Conservation (phyloP, 768 basidiomycete species). For the Leccinum fibrillosum region DNA sequence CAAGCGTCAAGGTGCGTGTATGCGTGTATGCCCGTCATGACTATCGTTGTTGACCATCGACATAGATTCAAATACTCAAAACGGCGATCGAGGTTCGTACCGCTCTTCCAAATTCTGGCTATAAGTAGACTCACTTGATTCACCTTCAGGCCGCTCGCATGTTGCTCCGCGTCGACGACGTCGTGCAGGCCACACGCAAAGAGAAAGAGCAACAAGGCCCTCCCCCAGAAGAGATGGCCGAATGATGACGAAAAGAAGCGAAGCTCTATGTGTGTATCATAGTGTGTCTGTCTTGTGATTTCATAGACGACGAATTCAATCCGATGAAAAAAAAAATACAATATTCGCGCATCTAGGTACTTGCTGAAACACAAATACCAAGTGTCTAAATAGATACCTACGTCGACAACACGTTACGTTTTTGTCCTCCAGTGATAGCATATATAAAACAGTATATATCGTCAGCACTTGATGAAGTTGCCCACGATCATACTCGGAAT, state of each 20-base stretch:
- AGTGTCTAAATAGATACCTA: too few relatives aligned
- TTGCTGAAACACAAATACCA: too few relatives aligned
- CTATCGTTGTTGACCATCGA: not conserved
- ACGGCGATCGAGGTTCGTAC: conserved; percentile 83
- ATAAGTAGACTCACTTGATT: too few relatives aligned
- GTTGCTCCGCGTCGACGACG: not conserved
- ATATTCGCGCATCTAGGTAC: not conserved
- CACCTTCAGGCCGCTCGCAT: not conserved
- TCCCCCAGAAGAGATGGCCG: not conserved
- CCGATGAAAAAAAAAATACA: not conserved
- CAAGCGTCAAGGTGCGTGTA: conserved; percentile 78
- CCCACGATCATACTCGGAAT: conserved; percentile 91
- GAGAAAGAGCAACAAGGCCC: not conserved
- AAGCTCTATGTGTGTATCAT: not conserved
- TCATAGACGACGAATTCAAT: not conserved
- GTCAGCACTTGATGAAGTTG: conserved; percentile 74
- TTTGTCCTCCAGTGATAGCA: too few relatives aligned
- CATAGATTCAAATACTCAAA: conserved; percentile 89
- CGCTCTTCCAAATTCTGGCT: not conserved
- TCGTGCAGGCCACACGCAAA: too few relatives aligned
- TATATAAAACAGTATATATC: too few relatives aligned
- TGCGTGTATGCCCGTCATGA: not conserved
- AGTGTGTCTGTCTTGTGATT: not conserved
- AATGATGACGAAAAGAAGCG: not conserved
- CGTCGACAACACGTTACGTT: too few relatives aligned